A percentile compares a stretch with the other conserved stretches of the same genome.
Conservation (phyloP, 2,329 filamentous ascomycete genomes). For the Furcasterigmium furcatum region DNA sequence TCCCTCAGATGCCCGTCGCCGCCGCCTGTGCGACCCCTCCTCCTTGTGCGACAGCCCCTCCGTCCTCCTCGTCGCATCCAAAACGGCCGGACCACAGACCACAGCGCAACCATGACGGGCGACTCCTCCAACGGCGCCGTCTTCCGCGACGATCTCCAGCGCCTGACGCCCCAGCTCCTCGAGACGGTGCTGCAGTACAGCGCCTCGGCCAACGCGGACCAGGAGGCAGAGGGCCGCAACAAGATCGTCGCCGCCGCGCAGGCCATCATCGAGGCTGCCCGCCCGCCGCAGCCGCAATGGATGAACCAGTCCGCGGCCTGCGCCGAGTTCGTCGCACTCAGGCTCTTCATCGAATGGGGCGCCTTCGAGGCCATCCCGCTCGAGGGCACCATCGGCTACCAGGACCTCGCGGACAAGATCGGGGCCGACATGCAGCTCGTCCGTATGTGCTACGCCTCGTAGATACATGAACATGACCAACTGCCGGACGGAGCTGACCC, state of each 20-base stretch:
- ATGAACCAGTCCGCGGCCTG: conserved; percentile 6
- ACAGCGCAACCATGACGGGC: too few relatives aligned
- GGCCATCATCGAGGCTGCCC: conserved; percentile 4
- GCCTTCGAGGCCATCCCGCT: conserved; percentile 26
- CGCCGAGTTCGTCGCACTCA: conserved; percentile 3
- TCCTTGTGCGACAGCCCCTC: too few relatives aligned
- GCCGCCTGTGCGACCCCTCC: too few relatives aligned
- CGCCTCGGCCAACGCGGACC: neutral
- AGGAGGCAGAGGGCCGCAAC: neutral
- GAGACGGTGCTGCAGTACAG: neutral
- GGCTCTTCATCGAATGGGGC: conserved; percentile 27
- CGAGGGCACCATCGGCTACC: conserved; percentile 21
- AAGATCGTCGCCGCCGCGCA: conserved; percentile 5
- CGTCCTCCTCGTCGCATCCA: too few relatives aligned
- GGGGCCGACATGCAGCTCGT: conserved; percentile 23
- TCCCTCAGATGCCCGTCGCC: too few relatives aligned
- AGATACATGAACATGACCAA: neutral
- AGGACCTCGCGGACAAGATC: conserved; percentile 22
- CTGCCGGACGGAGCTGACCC: neutral
- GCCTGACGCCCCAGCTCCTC: conserved; percentile 1
- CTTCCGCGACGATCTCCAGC: conserved; percentile 1
- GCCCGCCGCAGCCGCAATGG: conserved; percentile 6
- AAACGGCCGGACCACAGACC: too few relatives aligned
- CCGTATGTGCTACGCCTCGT: conserved; percentile 5
- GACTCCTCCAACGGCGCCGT: neutral